Evolutionary conservation across 345 rosid species (phyloP).

Genomic region (Moricandia arvensis): DNA sequence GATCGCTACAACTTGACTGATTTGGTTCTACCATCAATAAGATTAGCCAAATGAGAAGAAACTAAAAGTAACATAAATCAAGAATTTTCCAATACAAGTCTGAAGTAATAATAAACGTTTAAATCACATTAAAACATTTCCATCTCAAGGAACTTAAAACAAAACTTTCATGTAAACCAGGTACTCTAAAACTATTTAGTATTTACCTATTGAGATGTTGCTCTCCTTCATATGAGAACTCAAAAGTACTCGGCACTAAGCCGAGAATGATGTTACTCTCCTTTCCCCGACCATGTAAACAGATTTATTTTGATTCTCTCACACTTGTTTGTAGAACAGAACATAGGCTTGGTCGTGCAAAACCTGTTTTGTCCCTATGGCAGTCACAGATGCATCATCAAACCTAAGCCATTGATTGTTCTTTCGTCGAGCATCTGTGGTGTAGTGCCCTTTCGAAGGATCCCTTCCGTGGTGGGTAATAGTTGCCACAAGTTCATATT

Average conservation of each 20-base stretch:
- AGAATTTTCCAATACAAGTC: background rate
- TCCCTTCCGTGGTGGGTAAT: constrained; percentile 92
- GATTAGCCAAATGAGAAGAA: background rate
- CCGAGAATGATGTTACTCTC: background rate
- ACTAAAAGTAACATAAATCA: background rate
- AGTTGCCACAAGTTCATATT: constrained; percentile 88
- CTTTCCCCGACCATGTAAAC: constrained; percentile 12
- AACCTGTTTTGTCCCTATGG: constrained; percentile 63
- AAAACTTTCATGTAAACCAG: constrained; percentile 35
- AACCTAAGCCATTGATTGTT: constrained; percentile 81
- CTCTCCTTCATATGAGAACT: constrained; percentile 19
- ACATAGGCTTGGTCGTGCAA: constrained; percentile 92
- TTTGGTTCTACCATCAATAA: background rate
- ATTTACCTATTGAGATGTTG: constrained; percentile 33
- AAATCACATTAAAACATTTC: constrained; percentile 19
- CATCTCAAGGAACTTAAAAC: constrained; percentile 34
- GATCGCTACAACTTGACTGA: constrained; percentile 1
- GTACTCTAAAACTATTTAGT: constrained; percentile 33
- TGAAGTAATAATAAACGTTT: constrained; percentile 22
- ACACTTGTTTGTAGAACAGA: constrained; percentile 81
- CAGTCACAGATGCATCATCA: constrained; percentile 75
- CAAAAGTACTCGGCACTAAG: no score
- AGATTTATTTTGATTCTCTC: constrained; percentile 30
- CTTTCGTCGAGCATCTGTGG: constrained; percentile 68
- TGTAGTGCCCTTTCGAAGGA: constrained; percentile 92